A percentile compares a stretch with the other conserved stretches of the same genome.
Evolutionary conservation across 2,329 filamentous ascomycete species (phyloP).

Genomic region (Trichoderma koningii): DNA sequence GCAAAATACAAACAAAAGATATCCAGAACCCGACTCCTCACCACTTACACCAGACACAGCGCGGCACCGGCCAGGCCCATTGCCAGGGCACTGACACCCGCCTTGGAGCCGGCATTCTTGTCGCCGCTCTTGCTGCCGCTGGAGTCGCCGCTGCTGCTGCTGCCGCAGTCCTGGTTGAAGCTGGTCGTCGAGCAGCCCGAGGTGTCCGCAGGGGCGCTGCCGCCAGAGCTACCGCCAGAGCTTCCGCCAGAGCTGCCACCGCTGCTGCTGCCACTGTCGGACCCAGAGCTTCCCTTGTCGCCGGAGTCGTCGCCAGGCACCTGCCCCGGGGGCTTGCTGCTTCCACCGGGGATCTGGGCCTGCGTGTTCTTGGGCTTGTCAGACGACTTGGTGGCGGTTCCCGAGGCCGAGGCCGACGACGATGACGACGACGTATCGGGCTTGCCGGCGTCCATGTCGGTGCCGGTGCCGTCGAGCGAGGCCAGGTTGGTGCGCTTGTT

Average conservation of each 20-base stretch:
- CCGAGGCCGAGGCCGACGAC: neutral
- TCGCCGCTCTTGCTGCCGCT: conserved; percentile 38
- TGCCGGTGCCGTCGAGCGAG: conserved; percentile 78
- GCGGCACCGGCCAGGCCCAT: conserved; percentile 43
- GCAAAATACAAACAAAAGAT: neutral
- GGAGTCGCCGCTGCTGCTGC: conserved; percentile 35
- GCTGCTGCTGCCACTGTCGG: conserved; percentile 12
- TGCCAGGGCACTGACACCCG: conserved; percentile 42
- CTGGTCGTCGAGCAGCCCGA: conserved; percentile 41
- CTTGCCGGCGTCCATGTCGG: conserved; percentile 62
- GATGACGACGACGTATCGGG: conserved; percentile 24
- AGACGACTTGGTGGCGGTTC: conserved; percentile 29
- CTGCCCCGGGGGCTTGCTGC: conserved; percentile 33
- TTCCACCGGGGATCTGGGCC: conserved; percentile 39
- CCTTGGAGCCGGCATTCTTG: conserved; percentile 39
- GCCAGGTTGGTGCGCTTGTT: conserved; percentile 74
- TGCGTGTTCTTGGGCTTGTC: conserved; percentile 32
- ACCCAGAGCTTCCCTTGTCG: conserved; percentile 24
- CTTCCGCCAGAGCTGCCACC: conserved; percentile 28
- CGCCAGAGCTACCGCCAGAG: conserved; percentile 30
- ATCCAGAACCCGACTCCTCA: neutral
- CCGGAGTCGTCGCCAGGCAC: conserved; percentile 30
- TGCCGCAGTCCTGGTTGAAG: conserved; percentile 47
- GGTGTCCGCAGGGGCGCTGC: conserved; percentile 32
- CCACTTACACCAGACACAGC: conserved; percentile 41